These are phyloP conservation scores for Panellus pusillus DNA, from an alignment of 768 basidiomycete species.

Conservation along the genomic window DNA sequence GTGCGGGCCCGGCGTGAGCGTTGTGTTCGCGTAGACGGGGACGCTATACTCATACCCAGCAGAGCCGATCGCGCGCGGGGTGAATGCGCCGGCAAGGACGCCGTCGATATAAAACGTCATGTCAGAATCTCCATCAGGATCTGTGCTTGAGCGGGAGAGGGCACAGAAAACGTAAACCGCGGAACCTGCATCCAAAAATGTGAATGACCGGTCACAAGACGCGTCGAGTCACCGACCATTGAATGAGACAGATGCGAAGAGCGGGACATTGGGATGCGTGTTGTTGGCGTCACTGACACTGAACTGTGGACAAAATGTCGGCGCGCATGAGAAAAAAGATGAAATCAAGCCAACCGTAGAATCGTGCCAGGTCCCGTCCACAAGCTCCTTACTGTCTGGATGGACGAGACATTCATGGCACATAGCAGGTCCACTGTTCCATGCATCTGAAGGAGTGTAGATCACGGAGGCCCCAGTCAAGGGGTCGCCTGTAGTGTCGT, in stretches of 20 bases:
- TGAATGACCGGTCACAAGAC: background rate
- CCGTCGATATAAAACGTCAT: slow-evolving; percentile 38
- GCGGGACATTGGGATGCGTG: slow-evolving; percentile 16
- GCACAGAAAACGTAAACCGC: slow-evolving; percentile 46
- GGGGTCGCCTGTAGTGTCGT: slow-evolving; percentile 38
- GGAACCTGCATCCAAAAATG: slow-evolving; percentile 31
- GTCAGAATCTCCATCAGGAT: slow-evolving; percentile 30
- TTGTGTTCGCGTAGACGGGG: slow-evolving; percentile 29
- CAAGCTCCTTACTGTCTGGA: slow-evolving; percentile 22
- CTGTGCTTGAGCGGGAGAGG: slow-evolving; percentile 26
- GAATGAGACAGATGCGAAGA: slow-evolving; percentile 33
- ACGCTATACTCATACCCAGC: slow-evolving; percentile 29
- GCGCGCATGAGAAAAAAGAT: slow-evolving; percentile 1
- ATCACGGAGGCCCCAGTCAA: slow-evolving; percentile 29
- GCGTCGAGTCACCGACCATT: slow-evolving; percentile 29
- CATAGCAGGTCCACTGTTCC: slow-evolving; percentile 33
- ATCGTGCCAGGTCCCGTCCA: slow-evolving; percentile 37
- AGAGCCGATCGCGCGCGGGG: slow-evolving; percentile 17
- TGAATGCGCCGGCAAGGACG: slow-evolving; percentile 26
- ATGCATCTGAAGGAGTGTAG: slow-evolving; percentile 34
- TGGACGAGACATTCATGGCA: slow-evolving; percentile 24
- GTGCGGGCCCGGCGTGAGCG: slow-evolving; percentile 27
- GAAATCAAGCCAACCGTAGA: slow-evolving; percentile 21
- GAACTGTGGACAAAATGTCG: slow-evolving; percentile 11
- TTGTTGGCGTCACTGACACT: slow-evolving; percentile 18